Evolutionary conservation across 495 filamentous ascomycete species (phyloP).

Genomic region (Xylaria telfairii): DNA sequence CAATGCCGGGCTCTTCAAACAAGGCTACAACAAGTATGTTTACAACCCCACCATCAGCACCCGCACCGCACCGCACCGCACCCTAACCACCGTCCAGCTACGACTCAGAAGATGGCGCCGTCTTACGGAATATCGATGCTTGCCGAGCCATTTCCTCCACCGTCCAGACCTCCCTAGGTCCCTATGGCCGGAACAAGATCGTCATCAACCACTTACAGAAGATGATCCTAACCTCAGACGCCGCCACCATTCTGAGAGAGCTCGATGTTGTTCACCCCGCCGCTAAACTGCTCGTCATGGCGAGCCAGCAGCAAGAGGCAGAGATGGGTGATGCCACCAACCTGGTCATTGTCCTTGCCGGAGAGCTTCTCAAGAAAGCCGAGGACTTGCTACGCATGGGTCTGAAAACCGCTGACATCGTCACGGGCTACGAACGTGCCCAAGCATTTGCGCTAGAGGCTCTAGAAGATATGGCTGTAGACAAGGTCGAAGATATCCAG

Average conservation of each 20-base stretch:
- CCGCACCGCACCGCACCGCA: too few relatives aligned
- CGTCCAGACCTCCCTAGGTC: constrained; percentile 94
- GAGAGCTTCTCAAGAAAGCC: constrained; percentile 95
- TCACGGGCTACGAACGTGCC: constrained; percentile 93
- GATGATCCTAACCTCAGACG: constrained; percentile 98
- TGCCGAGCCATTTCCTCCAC: constrained; percentile 94
- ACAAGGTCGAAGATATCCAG: constrained; percentile 84
- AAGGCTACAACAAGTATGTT: constrained; percentile 91
- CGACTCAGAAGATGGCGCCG: constrained; percentile 97
- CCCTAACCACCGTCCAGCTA: constrained; percentile 66
- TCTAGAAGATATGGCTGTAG: constrained; percentile 87
- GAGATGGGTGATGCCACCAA: constrained; percentile 99
- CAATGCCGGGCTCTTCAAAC: constrained; percentile 92
- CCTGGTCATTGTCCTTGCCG: constrained; percentile 93
- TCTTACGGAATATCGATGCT: constrained; percentile 98
- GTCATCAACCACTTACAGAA: constrained; percentile 99
- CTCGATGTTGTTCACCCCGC: constrained; percentile 98
- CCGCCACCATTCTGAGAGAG: constrained; percentile 95
- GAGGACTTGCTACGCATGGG: constrained; percentile 96
- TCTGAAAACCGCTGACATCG: constrained; percentile 95
- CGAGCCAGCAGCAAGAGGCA: constrained; percentile 96
- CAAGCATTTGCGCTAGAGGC: constrained; percentile 82
- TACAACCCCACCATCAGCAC: constrained; percentile 35
- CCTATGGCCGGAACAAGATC: constrained; percentile 99
- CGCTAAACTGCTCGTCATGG: constrained; percentile 98